Base-by-base conservation (phyloP, 108 stramenopile genomes). In the Skeletonema potamos region DNA sequence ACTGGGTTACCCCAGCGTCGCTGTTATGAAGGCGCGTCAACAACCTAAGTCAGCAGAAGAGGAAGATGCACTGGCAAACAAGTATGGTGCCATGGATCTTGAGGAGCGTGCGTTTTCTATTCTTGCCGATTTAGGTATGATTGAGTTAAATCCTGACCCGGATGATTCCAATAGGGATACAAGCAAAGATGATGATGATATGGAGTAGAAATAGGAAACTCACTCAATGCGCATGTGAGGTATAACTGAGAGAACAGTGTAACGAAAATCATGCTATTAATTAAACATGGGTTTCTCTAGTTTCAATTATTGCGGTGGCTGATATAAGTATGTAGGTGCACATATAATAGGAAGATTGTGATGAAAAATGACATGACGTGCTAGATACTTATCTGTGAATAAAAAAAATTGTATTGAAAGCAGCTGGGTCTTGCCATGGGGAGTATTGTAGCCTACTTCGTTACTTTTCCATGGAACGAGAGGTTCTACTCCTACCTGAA, bases 51-150 rank as follows among this genome's bases (percentile, higher is more conserved):
- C 63, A 28, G 22, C 58, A 10, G 70, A 77, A 15, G 79, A 76
- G 30, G 75, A 76, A 36, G 80, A 59, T 39, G 27, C 43, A 27
- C 43, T 84, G 58, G 60, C 68, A 27, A 27, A 33, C 2, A 84
- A 74, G 71, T 84, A 84, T 73, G 70, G 33, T 56, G 76, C 81
- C 0, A 81, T 84, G 24, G 60, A 69, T 65, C 41, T 87, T 46
- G 87, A 73, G 20, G 87, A 87, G 33, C 72, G 76, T 51, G 80
- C 79, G 10, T 87, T 82, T 60, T 34, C 66, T 43, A 74, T 87
- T 27, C 63, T 87, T 51, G 12, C 70, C 32, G 84, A 86, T 81
- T 67, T 86, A 30, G 82, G 82, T 3, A 82, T 82, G 74, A 41
- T 83, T 10, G 72, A 77, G 1, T 30, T 68, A 33, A 39, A 68